phyloP scores from a whole-genome alignment of 2,329 filamentous ascomycete genomes.

The Epicoccum nigrum region DNA sequence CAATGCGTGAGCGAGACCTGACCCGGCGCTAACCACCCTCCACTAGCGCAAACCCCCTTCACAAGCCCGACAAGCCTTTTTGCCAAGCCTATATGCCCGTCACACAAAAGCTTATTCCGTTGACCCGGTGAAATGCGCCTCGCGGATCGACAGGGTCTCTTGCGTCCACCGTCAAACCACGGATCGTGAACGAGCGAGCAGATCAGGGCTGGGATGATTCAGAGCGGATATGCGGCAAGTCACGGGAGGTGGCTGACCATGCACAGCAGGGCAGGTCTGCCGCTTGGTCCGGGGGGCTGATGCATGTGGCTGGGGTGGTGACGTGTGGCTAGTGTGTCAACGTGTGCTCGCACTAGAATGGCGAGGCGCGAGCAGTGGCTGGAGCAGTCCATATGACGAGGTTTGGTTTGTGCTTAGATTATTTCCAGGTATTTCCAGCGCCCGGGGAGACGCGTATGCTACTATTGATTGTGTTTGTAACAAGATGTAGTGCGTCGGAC shows the following conservation, averaged over 20 bases:
- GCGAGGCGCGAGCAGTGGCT: not conserved
- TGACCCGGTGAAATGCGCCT: not conserved
- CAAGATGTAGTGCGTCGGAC: not conserved
- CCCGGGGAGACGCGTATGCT: not conserved
- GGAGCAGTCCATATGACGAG: not conserved
- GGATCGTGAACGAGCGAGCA: not conserved
- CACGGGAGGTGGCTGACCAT: not conserved
- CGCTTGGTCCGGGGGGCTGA: not conserved
- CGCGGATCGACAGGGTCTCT: not conserved
- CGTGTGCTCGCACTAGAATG: no score
- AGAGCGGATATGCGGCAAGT: constrained; percentile 1
- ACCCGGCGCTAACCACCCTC: no score
- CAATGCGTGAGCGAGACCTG: no score
- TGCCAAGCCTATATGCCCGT: no score
- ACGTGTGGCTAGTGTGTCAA: constrained; percentile 5
- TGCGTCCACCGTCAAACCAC: no score
- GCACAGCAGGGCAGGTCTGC: not conserved
- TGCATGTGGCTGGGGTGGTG: not conserved
- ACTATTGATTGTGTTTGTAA: not conserved
- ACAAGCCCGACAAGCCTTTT: no score
- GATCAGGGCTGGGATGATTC: not conserved
- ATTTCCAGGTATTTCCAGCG: not conserved
- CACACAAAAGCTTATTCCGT: not conserved
- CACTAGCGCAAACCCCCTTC: no score
- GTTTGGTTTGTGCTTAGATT: not conserved